A percentile compares a stretch with the other conserved stretches of the same genome.
Evolutionary conservation across 2,329 filamentous ascomycete genomes (phyloP).

Genomic region (Aspergillus hortae): DNA sequence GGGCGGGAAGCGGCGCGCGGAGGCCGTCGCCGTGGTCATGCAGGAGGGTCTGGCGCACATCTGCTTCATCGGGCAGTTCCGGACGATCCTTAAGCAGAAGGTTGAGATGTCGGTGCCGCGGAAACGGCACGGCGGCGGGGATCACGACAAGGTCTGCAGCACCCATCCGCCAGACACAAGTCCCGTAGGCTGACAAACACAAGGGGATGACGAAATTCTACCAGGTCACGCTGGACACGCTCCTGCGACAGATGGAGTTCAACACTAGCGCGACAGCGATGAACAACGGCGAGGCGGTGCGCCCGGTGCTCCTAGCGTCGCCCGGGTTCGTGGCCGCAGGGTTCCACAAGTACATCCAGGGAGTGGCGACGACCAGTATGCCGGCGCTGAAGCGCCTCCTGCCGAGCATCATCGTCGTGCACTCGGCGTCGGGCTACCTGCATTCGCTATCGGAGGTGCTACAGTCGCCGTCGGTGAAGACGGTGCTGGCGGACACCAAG

Average conservation of each 20-base stretch:
- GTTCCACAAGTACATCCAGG: conserved; percentile 72
- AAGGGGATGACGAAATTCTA: conserved; percentile 74
- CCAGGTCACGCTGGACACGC: conserved; percentile 68
- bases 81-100: conserved; percentile 48
- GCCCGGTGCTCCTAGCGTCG: conserved; percentile 76
- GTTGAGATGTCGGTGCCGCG: conserved; percentile 47
- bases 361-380: conserved; percentile 59
- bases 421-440: conserved; percentile 79
- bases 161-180: too few species aligned
- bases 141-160: conserved; percentile 45
- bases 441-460: conserved; percentile 87
- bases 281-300: conserved; percentile 32
- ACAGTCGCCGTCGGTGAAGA: conserved; percentile 71
- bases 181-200: not conserved
- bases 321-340: conserved; percentile 82
- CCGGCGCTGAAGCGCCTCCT: conserved; percentile 65
- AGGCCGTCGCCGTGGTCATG: conserved; percentile 88
- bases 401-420: conserved; percentile 62
- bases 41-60: conserved; percentile 63
- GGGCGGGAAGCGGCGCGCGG: conserved; percentile 65
- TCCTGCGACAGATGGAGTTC: conserved; percentile 77
- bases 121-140: conserved; percentile 45
- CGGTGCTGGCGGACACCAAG: conserved; percentile 78
- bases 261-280: conserved; percentile 39
- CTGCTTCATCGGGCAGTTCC: conserved; percentile 49